These are phyloP conservation scores for Erodium trifolium DNA, from an alignment of 441 rosid species.

Conservation along the genomic window DNA sequence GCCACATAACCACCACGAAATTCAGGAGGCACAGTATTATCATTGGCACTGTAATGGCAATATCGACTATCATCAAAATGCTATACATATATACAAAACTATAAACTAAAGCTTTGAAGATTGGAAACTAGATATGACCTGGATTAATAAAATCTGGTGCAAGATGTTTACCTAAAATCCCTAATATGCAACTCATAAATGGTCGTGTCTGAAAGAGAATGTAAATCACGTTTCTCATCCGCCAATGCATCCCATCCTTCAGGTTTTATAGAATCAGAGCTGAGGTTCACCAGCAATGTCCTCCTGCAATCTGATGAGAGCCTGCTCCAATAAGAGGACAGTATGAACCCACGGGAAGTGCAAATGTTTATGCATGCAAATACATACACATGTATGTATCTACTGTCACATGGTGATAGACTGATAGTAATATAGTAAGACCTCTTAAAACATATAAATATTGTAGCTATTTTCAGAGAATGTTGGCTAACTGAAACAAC, in stretches of 20 bases:
- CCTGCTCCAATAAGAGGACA: slow-evolving; percentile 42
- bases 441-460: slow-evolving; percentile 13
- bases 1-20: slow-evolving; percentile 76
- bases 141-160: slow-evolving; percentile 7
- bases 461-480: slow-evolving; percentile 20
- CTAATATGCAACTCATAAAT: slow-evolving; percentile 91
- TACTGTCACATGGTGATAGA: not conserved
- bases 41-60: slow-evolving; percentile 53
- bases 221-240: slow-evolving; percentile 51
- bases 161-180: slow-evolving; percentile 68
- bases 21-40: slow-evolving; percentile 50
- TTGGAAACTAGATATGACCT: slow-evolving; percentile 5
- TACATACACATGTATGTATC: slow-evolving; percentile 11
- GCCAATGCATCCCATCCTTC: slow-evolving; percentile 76
- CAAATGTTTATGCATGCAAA: slow-evolving; percentile 6
- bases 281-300: slow-evolving; percentile 65
- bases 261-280: slow-evolving; percentile 57
- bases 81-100: slow-evolving; percentile 11
- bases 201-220: slow-evolving; percentile 65
- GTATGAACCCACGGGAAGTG: slow-evolving; percentile 17
- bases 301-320: slow-evolving; percentile 80
- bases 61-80: slow-evolving; percentile 20
- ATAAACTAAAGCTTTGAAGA: not conserved
- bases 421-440: not conserved
- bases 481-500: slow-evolving; percentile 27